These are phyloP conservation scores for Xylaria flabelliformis DNA, from an alignment of 495 filamentous ascomycete species.

Conservation along the genomic window DNA sequence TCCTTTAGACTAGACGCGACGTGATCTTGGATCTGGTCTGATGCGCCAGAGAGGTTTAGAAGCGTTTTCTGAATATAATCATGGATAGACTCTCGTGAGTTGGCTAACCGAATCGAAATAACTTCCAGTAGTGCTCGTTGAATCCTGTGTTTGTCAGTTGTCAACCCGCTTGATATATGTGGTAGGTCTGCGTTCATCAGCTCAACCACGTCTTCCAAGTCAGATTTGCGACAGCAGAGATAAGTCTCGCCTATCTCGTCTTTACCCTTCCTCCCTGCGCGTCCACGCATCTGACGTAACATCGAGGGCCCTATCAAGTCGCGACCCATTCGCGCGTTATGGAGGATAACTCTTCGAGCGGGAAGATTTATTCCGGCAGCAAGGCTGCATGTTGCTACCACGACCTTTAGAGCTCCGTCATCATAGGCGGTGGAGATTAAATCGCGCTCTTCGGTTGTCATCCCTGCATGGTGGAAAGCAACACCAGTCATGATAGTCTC, in stretches of 20 bases:
- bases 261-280: slow-evolving; percentile 83
- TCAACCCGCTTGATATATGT: slow-evolving; percentile 70
- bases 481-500: slow-evolving; percentile 70
- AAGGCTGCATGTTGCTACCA: slow-evolving; percentile 82
- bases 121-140: slow-evolving; percentile 78
- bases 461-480: slow-evolving; percentile 82
- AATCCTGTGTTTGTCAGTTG: slow-evolving; percentile 70
- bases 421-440: slow-evolving; percentile 77
- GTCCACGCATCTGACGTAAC: slow-evolving; percentile 82
- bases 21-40: slow-evolving; percentile 52
- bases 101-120: slow-evolving; percentile 74
- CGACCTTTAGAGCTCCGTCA: slow-evolving; percentile 69
- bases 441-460: slow-evolving; percentile 82
- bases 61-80: slow-evolving; percentile 76
- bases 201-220: slow-evolving; percentile 72
- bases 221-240: slow-evolving; percentile 73
- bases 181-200: slow-evolving; percentile 78
- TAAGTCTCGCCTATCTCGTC: slow-evolving; percentile 83
- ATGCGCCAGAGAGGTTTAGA: slow-evolving; percentile 60
- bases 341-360: slow-evolving; percentile 79
- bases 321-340: slow-evolving; percentile 78
- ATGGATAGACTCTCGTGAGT: slow-evolving; percentile 68
- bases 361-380: slow-evolving; percentile 84
- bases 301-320: slow-evolving; percentile 76
- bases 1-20: slow-evolving; percentile 62